Base-by-base conservation (phyloP, 2,329 filamentous ascomycete genomes). In the Periglandula ipomoeae region DNA sequence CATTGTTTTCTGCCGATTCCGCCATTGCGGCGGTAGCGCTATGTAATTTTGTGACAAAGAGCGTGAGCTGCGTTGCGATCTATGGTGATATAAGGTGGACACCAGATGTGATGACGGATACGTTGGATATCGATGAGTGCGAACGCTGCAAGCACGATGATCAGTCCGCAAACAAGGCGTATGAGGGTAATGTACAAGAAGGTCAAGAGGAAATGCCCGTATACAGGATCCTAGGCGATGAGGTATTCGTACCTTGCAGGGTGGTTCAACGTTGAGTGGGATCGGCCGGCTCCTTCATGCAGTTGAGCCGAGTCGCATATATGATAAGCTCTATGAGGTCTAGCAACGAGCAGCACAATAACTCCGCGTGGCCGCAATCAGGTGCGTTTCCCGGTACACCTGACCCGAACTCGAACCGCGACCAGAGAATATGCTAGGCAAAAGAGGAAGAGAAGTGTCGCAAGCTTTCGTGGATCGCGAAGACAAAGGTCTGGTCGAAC, bases 21-120 rank as follows among this genome's bases (percentile, higher is more conserved):
- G 57, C 54, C 63, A 65, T 65, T 52, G 39, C 27, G 35, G 20
- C 10, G 40, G 20, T 20, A 26, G 20, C 15, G 11, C 15, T 32
- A 32, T 32, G 27, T 9, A 39, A 7, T 17, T 20, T 46, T 49
- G 35, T 17, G 4, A n/a, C 27, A 32, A 11, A 32, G 10, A 32
- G 27, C 26, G 11, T 41, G 37, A 3, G 27, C 15, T 24, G 22
- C 24, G 19, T 26, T 17, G 26, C 38, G 44, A 41, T 27, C 15
- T 4, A 22, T 22, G 23, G 23, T 11, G 20, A 5, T 13, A 13
- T 26, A n/a, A 41, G 15, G 39, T 35, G 13, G 40, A 34, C 19
- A 7, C 15, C 15, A 35, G 34, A 4, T 1, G 41, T 34, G 34
- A 34, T 40, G 19, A 35, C 45, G 45, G 46, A 47, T 26, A 35